Evolutionary conservation across 208 protist genomes (phyloP).

Genomic region (Trypanosoma rangeli): DNA sequence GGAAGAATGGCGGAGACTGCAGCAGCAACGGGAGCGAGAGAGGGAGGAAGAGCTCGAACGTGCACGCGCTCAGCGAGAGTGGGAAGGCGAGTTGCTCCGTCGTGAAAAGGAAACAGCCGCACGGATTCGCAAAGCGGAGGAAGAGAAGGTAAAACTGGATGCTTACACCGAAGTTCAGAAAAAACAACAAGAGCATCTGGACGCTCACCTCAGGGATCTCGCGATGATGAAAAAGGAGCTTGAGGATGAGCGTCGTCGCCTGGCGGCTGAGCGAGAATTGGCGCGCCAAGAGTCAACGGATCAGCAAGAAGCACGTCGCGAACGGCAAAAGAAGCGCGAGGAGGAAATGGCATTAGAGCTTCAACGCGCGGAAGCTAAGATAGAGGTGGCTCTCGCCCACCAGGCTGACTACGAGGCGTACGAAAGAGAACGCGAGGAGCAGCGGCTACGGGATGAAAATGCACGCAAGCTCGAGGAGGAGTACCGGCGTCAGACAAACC

Average conservation of each 20-base stretch:
- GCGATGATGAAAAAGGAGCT: constrained; percentile 64
- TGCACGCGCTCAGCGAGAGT: constrained; percentile 41
- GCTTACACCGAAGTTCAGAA: constrained; percentile 63
- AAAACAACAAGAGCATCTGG: constrained; percentile 72
- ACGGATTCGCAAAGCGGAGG: constrained; percentile 37
- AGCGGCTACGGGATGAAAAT: constrained; percentile 46
- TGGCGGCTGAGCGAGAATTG: constrained; percentile 58
- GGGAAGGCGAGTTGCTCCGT: constrained; percentile 54
- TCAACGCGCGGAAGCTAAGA: constrained; percentile 57
- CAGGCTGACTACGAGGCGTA: constrained; percentile 41
- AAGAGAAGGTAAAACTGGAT: constrained; percentile 48
- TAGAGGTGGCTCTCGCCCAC: constrained; percentile 60
- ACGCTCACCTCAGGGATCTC: constrained; percentile 72
- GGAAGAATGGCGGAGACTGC: constrained; percentile 75
- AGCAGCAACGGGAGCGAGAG: constrained; percentile 61
- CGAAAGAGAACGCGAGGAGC: constrained; percentile 36
- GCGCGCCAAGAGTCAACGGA: constrained; percentile 44
- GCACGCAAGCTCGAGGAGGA: constrained; percentile 44
- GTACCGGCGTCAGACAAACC: constrained; percentile 25
- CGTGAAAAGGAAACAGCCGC: constrained; percentile 45
- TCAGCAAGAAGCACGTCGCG: constrained; percentile 40
- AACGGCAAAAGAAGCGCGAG: constrained; percentile 56
- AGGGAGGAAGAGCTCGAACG: constrained; percentile 52
- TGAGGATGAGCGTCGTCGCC: constrained; percentile 55
- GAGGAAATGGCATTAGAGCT: constrained; percentile 59